Conservation (phyloP, 257 asterid genomes). For the Rubia yunnanensis region DNA sequence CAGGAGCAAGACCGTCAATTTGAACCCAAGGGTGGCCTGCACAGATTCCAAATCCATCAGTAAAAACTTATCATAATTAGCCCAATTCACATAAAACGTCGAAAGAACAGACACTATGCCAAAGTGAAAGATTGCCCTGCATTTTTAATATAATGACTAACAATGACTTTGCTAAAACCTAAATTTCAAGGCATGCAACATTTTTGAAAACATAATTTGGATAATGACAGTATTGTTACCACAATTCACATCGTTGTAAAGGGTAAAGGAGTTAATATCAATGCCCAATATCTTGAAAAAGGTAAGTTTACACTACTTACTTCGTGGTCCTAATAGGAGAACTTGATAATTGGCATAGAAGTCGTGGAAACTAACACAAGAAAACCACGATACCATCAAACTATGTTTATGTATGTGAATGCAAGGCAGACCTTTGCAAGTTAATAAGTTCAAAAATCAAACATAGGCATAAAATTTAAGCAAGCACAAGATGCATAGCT, state of each 20-base stretch:
- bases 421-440: background rate
- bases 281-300: background rate
- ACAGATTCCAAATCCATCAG: constrained; percentile 10
- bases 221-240: background rate
- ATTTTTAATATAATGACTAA: background rate
- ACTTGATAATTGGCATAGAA: background rate
- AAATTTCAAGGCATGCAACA: background rate
- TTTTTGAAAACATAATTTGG: background rate
- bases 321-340: background rate
- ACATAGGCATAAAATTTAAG: background rate
- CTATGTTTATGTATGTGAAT: background rate
- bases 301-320: background rate
- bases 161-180: background rate
- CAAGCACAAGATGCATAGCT: background rate
- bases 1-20: constrained; percentile 93
- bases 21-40: constrained; percentile 99
- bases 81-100: background rate
- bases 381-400: background rate
- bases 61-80: background rate
- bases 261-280: background rate
- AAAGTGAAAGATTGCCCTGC: constrained; percentile 1
- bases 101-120: background rate
- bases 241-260: background rate
- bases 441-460: background rate
- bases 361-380: background rate